Conservation (phyloP, 129 eudicot genomes). For the Centella asiatica region DNA sequence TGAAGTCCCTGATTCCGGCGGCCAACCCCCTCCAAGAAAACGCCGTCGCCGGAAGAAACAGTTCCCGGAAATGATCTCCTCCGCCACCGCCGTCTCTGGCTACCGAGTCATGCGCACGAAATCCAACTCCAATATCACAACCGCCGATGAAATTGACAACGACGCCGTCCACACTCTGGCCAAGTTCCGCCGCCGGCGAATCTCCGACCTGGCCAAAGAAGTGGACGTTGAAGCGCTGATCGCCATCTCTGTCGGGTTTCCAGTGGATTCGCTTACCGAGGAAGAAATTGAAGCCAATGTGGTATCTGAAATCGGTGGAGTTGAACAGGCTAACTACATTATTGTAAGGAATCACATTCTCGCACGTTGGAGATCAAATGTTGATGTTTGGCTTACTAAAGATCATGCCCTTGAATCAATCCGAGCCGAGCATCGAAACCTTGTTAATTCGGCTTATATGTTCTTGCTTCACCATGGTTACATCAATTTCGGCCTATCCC, state of each 20-base stretch:
- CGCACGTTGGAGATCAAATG: conserved; percentile 75
- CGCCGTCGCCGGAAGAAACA: conserved; percentile 81
- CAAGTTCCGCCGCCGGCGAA: conserved; percentile 42
- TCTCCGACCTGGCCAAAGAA: conserved; percentile 40
- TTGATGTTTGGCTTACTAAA: conserved; percentile 54
- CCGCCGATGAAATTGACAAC: conserved; percentile 15
- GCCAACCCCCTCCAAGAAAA: conserved; percentile 36
- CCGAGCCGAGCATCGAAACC: conserved; percentile 50
- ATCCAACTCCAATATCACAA: conserved; percentile 25
- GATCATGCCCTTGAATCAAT: conserved; percentile 70
- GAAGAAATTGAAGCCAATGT: conserved; percentile 86
- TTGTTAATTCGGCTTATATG: conserved; percentile 67
- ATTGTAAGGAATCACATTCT: conserved; percentile 77
- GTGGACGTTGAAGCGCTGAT: conserved; percentile 72
- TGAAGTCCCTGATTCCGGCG: conserved; percentile 10
- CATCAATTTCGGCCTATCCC: conserved; percentile 84
- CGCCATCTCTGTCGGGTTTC: conserved; percentile 89
- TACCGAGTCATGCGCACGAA: conserved; percentile 54
- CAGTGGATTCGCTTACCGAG: conserved; percentile 74
- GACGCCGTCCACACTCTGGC: conserved; percentile 15
- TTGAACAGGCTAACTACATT: conserved; percentile 75
- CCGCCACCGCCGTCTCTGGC: conserved; percentile 49
- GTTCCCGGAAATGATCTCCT: conserved; percentile 67
- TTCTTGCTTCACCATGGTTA: conserved; percentile 75
- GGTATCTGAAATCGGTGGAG: conserved; percentile 53